These are phyloP conservation scores for Inga leiocalycina DNA, from an alignment of 306 rosid species.

Conservation along the genomic window DNA sequence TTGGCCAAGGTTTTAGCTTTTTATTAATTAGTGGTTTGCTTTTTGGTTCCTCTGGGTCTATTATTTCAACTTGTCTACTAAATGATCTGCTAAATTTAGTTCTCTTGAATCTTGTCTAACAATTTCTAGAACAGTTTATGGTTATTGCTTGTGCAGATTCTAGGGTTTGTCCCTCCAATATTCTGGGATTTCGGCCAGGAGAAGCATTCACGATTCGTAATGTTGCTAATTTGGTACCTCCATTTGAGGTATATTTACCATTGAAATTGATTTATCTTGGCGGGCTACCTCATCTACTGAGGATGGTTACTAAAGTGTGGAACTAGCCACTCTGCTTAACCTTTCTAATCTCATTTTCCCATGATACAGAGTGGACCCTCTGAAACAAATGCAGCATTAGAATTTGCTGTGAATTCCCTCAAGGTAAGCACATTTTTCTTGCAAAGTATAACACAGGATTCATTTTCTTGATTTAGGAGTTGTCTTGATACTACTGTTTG, in stretches of 20 bases:
- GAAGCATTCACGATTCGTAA: slow-evolving; percentile 90
- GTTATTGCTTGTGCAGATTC: slow-evolving; percentile 99
- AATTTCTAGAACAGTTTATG: slow-evolving; percentile 76
- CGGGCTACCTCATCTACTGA: background rate
- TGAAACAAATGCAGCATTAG: slow-evolving; percentile 93
- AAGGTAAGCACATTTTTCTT: slow-evolving; percentile 49
- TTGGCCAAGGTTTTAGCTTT: slow-evolving; percentile 11
- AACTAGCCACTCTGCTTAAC: slow-evolving; percentile 8
- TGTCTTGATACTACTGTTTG: background rate
- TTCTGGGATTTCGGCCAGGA: slow-evolving; percentile 94
- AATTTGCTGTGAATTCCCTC: slow-evolving; percentile 83
- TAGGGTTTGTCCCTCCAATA: slow-evolving; percentile 86
- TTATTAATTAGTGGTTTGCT: slow-evolving; percentile 15
- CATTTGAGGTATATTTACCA: slow-evolving; percentile 64
- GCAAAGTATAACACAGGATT: slow-evolving; percentile 11
- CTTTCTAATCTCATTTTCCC: slow-evolving; percentile 20
- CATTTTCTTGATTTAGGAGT: slow-evolving; percentile 8
- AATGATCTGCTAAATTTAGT: slow-evolving; percentile 8
- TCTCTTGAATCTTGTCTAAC: slow-evolving; percentile 44
- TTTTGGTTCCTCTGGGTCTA: slow-evolving; percentile 18
- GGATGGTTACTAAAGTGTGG: slow-evolving; percentile 5
- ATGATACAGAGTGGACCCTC: slow-evolving; percentile 79
- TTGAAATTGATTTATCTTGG: slow-evolving; percentile 28
- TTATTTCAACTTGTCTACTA: slow-evolving; percentile 11
- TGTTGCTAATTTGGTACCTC: slow-evolving; percentile 90